Percentiles rank a stretch among this genome's conserved stretches.
These are phyloP conservation scores for Drechslerella coelobrocha DNA, from an alignment of 2,329 filamentous ascomycete genomes.

Conservation along the genomic window DNA sequence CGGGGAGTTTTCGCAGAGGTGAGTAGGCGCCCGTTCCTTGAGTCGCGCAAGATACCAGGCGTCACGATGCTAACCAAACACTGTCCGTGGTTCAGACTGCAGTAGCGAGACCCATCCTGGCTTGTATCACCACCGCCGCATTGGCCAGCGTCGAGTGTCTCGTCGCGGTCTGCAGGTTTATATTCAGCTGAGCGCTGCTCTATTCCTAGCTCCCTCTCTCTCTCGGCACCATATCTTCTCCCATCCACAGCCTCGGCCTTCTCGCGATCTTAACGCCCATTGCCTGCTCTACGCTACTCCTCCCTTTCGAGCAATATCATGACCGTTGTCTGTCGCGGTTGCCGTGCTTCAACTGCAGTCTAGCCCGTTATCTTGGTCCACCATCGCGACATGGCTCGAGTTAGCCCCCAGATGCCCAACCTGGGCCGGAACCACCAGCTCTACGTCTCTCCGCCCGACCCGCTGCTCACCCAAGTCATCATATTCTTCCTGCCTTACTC, in stretches of 20 bases:
- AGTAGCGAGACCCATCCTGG: too few species aligned
- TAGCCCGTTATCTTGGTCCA: neutral
- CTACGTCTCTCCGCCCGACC: conserved; percentile 88
- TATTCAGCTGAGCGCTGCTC: neutral
- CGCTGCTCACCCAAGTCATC: conserved; percentile 80
- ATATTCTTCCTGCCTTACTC: conserved; percentile 93
- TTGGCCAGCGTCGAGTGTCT: too few species aligned
- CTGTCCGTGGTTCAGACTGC: too few species aligned
- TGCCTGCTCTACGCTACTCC: neutral
- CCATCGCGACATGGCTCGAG: conserved; percentile 52
- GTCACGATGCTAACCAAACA: too few species aligned
- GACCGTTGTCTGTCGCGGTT: neutral
- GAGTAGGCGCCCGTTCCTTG: too few species aligned
- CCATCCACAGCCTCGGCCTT: neutral
- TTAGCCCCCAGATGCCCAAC: conserved; percentile 53
- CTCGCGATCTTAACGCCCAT: neutral
- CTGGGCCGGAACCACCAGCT: conserved; percentile 66
- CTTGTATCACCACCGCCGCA: too few species aligned
- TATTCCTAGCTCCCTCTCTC: neutral
- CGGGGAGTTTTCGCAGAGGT: neutral
- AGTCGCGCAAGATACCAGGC: too few species aligned
- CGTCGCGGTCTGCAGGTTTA: too few species aligned
- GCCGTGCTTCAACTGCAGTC: neutral
- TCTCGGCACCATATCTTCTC: neutral
- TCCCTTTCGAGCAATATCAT: neutral